Conservation (phyloP, 2,329 filamentous ascomycete species). For the Apiospora aurea region DNA sequence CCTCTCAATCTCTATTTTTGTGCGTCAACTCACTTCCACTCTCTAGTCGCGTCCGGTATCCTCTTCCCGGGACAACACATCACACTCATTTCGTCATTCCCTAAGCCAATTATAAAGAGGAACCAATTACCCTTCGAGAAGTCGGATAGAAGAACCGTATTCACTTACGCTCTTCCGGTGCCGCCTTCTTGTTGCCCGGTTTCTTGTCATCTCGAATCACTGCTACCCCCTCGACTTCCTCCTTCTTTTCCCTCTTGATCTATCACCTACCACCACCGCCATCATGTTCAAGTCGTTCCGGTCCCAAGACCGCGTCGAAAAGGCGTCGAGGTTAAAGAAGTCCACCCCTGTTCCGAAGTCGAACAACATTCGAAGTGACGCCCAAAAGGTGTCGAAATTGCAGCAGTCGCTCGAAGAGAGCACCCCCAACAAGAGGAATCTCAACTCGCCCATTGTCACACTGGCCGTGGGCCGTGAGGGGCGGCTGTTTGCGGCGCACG, state of each 20-base stretch:
- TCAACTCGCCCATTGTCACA: constrained; percentile 79
- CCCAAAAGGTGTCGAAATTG: constrained; percentile 83
- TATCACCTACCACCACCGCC: constrained; percentile 41
- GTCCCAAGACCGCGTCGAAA: constrained; percentile 85
- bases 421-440: constrained; percentile 46
- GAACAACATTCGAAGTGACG: constrained; percentile 61
- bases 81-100: constrained; percentile 63
- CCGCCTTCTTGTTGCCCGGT: constrained; percentile 35
- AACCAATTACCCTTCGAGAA: constrained; percentile 29
- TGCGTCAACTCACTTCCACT: constrained; percentile 50
- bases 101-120: constrained; percentile 41
- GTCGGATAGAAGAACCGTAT: constrained; percentile 30
- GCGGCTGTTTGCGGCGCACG: constrained; percentile 92
- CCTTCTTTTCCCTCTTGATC: constrained; percentile 41
- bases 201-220: constrained; percentile 37
- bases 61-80: constrained; percentile 28
- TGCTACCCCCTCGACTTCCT: constrained; percentile 42
- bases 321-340: constrained; percentile 85
- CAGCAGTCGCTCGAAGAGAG: constrained; percentile 75
- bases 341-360: constrained; percentile 47
- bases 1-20: constrained; percentile 53
- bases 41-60: constrained; percentile 29
- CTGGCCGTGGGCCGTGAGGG: constrained; percentile 84
- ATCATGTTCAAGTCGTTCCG: constrained; percentile 92
- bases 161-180: constrained; percentile 47